Percentiles rank a stretch among this genome's conserved stretches.
phyloP scores from a whole-genome alignment of 768 basidiomycete species.

The Trametes villosa region DNA sequence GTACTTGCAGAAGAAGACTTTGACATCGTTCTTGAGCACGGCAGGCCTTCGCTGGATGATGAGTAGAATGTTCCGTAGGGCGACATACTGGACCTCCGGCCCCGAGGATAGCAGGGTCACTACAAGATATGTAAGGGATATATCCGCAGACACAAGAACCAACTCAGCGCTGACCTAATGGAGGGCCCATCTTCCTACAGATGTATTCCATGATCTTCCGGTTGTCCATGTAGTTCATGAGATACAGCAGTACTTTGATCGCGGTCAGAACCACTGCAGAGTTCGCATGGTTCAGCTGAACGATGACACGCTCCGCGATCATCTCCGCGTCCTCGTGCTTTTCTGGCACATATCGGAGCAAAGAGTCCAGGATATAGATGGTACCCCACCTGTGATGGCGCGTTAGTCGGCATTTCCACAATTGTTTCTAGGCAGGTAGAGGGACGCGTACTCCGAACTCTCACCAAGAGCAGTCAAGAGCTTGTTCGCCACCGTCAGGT shows the following conservation, averaged over 20 bases:
- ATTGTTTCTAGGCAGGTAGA: background rate
- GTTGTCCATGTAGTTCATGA: constrained; percentile 99
- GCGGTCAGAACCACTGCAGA: constrained; percentile 99
- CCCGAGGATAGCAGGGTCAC: constrained; percentile 96
- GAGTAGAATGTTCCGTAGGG: constrained; percentile 92
- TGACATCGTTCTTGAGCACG: constrained; percentile 95
- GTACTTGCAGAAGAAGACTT: constrained; percentile 99
- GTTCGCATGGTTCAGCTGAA: constrained; percentile 97
- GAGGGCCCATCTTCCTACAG: constrained; percentile 98
- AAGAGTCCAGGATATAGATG: constrained; percentile 94
- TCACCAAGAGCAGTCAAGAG: constrained; percentile 89
- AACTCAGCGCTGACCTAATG: constrained; percentile 64
- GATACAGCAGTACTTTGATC: constrained; percentile 91
- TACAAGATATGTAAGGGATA: constrained; percentile 36
- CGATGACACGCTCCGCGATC: constrained; percentile 93
- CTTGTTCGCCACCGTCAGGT: constrained; percentile 85
- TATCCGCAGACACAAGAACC: background rate
- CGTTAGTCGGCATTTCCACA: background rate
- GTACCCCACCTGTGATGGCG: constrained; percentile 84
- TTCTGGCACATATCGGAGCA: constrained; percentile 94
- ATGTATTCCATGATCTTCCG: constrained; percentile 83
- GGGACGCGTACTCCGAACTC: constrained; percentile 87
- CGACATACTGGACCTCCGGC: constrained; percentile 98
- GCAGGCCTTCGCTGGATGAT: constrained; percentile 94
- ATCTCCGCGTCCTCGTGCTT: constrained; percentile 86